A percentile compares a stretch with the other conserved stretches of the same genome.
These are phyloP conservation scores for Apiosordaria backusii DNA, from an alignment of 495 filamentous ascomycete genomes.

Conservation along the genomic window DNA sequence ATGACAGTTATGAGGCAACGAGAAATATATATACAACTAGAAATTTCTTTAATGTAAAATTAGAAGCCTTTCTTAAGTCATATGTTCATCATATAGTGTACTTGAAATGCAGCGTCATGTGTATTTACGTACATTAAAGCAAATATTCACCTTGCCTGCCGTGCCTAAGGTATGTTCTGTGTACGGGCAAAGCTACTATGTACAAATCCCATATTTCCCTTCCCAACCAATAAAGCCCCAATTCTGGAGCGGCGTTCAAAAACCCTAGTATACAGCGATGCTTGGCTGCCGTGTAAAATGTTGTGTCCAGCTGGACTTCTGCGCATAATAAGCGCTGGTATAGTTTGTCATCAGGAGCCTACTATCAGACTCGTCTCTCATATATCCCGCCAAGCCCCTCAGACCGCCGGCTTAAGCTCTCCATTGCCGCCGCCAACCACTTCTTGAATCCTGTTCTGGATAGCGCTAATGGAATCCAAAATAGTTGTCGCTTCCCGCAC, in stretches of 20 bases:
- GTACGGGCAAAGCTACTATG: neutral
- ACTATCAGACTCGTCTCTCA: neutral
- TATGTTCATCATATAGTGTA: too few relatives aligned
- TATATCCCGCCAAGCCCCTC: neutral
- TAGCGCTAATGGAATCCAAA: slow-evolving; percentile 12
- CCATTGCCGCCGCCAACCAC: neutral
- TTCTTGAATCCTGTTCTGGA: neutral
- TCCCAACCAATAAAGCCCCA: too few relatives aligned
- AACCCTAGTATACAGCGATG: too few relatives aligned
- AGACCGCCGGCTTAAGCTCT: neutral
- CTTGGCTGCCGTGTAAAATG: too few relatives aligned
- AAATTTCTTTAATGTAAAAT: neutral
- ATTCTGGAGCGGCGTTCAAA: too few relatives aligned
- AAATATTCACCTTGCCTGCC: neutral
- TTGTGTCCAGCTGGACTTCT: neutral
- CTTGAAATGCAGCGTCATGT: too few relatives aligned
- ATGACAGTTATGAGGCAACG: neutral
- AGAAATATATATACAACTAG: slow-evolving; percentile 1
- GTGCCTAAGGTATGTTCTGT: neutral
- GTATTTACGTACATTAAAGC: neutral
- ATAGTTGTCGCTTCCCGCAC: slow-evolving; percentile 17
- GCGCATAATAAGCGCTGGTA: neutral
- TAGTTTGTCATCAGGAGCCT: neutral
- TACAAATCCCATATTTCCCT: neutral
- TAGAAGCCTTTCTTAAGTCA: too few relatives aligned